phyloP scores from a whole-genome alignment of 23 red algal genomes.

The Porphyridium purpureum region DNA sequence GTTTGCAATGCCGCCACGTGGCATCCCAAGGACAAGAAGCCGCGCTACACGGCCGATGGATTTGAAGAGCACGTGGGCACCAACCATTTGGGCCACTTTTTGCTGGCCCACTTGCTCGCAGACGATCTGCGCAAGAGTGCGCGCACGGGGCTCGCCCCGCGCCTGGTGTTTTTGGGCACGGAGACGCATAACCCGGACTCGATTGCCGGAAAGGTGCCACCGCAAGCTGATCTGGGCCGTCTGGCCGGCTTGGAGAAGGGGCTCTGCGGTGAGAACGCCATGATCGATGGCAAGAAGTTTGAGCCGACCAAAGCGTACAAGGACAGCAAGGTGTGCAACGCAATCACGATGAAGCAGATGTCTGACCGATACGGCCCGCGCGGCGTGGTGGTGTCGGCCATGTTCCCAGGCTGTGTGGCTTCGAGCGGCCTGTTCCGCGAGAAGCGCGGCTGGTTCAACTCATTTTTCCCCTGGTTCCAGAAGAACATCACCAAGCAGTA shows the following conservation, averaged over 20 bases:
- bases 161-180: conserved; percentile 66
- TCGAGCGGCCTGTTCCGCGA: conserved; percentile 64
- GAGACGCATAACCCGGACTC: conserved; percentile 78
- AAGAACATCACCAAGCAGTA: conserved; percentile 78
- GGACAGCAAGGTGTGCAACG: conserved; percentile 75
- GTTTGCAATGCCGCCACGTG: conserved; percentile 86
- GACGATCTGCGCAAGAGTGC: conserved; percentile 14
- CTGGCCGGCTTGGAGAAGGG: conserved; percentile 41
- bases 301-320: conserved; percentile 96
- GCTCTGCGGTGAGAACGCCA: conserved; percentile 17
- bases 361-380: conserved; percentile 23
- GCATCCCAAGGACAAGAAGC: conserved; percentile 69
- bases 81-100: conserved; percentile 82
- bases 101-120: conserved; percentile 58
- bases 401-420: conserved; percentile 80
- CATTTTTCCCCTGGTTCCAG: conserved; percentile 79
- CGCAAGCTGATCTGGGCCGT: conserved; percentile 57
- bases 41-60: conserved; percentile 67
- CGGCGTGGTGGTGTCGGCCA: conserved; percentile 38
- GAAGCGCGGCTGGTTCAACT: conserved; percentile 78
- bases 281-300: conserved; percentile 50
- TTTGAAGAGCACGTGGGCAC: conserved; percentile 75
- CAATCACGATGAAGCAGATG: conserved; percentile 60
- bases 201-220: conserved; percentile 73
- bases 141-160: background rate